These are phyloP conservation scores for Passiflora organensis DNA, from an alignment of 345 rosid genomes.

Conservation along the genomic window DNA sequence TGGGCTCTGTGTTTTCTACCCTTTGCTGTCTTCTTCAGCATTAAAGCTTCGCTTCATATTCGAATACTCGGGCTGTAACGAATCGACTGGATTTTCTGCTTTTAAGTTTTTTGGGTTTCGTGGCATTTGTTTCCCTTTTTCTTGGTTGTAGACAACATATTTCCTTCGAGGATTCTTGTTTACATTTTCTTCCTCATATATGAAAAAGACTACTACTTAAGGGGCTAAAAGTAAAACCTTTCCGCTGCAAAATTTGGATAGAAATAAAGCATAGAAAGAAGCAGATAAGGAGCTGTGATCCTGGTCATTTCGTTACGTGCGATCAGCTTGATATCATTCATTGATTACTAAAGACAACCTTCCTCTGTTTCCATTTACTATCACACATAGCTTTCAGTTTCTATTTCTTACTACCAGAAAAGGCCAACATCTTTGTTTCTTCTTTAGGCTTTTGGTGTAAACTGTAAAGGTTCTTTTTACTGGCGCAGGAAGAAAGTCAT, in stretches of 20 bases:
- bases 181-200: background rate
- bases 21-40: conserved; percentile 4
- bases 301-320: background rate
- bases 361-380: conserved; percentile 4
- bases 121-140: conserved; percentile 3
- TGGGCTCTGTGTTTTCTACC: conserved; percentile 18
- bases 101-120: conserved; percentile 7
- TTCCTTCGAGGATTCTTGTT: conserved; percentile 12
- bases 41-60: background rate
- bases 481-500: background rate
- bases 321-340: background rate
- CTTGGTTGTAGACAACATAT: conserved; percentile 1
- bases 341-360: background rate
- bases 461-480: background rate
- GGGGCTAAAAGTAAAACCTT: too few relatives aligned
- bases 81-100: background rate
- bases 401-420: background rate
- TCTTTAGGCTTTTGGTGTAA: background rate
- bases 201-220: too few relatives aligned
- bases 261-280: background rate
- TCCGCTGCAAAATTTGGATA: background rate
- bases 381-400: conserved; percentile 3
- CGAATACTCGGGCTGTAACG: background rate
- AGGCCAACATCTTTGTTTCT: conserved; percentile 2
- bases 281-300: background rate